Percentiles rank a stretch among this genome's conserved stretches.
These are phyloP conservation scores for Aureobasidium sp. DNA, from an alignment of 2,329 filamentous ascomycete genomes.

Conservation along the genomic window DNA sequence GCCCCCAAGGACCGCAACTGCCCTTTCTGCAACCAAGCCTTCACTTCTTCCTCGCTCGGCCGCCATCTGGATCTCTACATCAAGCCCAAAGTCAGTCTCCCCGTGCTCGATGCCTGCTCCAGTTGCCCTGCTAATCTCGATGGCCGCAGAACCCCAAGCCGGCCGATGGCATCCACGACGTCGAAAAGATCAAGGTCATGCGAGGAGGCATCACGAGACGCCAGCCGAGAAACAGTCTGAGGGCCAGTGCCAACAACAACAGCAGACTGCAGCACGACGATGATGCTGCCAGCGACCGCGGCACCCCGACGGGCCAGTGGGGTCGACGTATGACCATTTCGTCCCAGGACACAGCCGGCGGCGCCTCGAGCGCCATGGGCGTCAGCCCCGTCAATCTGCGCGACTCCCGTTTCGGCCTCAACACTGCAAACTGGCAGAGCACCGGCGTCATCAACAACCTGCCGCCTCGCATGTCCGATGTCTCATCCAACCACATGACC, in stretches of 20 bases:
- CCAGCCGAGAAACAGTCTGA: constrained; percentile 53
- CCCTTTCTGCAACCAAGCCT: constrained; percentile 79
- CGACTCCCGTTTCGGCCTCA: constrained; percentile 8
- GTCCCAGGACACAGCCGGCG: constrained; percentile 8
- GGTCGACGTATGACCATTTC: neutral
- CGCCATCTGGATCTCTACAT: constrained; percentile 92
- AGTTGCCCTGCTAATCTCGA: neutral
- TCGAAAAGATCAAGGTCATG: constrained; percentile 78
- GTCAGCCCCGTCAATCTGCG: constrained; percentile 8
- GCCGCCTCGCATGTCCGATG: constrained; percentile 26
- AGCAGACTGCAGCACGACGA: constrained; percentile 1
- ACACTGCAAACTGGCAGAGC: constrained; percentile 19
- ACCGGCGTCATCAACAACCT: constrained; percentile 74
- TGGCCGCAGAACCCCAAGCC: constrained; percentile 62
- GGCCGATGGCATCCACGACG: constrained; percentile 78
- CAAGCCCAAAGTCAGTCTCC: constrained; percentile 56
- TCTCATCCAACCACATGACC: neutral
- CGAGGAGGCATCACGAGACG: constrained; percentile 79
- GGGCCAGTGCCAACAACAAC: constrained; percentile 13
- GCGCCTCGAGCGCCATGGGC: constrained; percentile 3
- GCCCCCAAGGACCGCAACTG: constrained; percentile 79
- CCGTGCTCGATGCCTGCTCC: neutral
- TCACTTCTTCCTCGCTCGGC: constrained; percentile 91
- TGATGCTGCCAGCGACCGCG: constrained; percentile 6
- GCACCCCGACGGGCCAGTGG: constrained; percentile 8